phyloP scores from a whole-genome alignment of 1,284 basidiomycete species.

The Puccinia horiana region DNA sequence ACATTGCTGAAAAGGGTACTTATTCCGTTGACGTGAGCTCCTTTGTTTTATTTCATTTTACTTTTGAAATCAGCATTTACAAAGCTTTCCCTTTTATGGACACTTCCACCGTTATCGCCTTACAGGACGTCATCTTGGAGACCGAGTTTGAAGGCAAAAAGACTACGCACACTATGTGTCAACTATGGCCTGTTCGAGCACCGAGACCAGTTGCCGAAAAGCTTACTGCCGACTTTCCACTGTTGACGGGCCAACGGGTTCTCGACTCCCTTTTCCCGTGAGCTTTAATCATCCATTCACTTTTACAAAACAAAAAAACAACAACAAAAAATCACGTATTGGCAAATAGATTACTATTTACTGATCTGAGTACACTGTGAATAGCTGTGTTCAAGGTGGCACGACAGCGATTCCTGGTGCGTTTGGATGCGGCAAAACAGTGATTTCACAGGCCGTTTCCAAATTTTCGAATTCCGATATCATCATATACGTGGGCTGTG shows the following conservation, averaged over 20 bases:
- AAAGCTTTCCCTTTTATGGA: neutral
- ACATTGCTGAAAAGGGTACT: slow-evolving; percentile 89
- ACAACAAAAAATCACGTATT: too few relatives aligned
- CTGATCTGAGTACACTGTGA: slow-evolving; percentile 35
- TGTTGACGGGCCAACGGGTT: slow-evolving; percentile 95
- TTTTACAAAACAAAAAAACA: too few relatives aligned
- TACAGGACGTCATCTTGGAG: slow-evolving; percentile 87
- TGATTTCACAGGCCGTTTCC: slow-evolving; percentile 94
- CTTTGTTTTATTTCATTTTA: neutral
- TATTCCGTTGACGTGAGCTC: slow-evolving; percentile 81
- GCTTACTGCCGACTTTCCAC: slow-evolving; percentile 85
- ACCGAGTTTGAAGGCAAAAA: slow-evolving; percentile 97
- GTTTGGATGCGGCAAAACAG: slow-evolving; percentile 97
- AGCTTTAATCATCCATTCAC: slow-evolving; percentile 53
- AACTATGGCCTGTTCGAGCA: slow-evolving; percentile 97
- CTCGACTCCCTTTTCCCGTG: slow-evolving; percentile 95
- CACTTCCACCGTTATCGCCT: too few relatives aligned
- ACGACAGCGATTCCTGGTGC: slow-evolving; percentile 99
- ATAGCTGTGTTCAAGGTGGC: slow-evolving; percentile 91
- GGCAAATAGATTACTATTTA: neutral
- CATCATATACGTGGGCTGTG: slow-evolving; percentile 98
- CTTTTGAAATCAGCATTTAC: neutral
- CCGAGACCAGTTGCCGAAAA: slow-evolving; percentile 94
- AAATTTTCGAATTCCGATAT: slow-evolving; percentile 99
- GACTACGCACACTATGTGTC: slow-evolving; percentile 92